These are phyloP conservation scores for Berberis vulgaris DNA, from an alignment of 164 flowering plant genomes.

Conservation along the genomic window DNA sequence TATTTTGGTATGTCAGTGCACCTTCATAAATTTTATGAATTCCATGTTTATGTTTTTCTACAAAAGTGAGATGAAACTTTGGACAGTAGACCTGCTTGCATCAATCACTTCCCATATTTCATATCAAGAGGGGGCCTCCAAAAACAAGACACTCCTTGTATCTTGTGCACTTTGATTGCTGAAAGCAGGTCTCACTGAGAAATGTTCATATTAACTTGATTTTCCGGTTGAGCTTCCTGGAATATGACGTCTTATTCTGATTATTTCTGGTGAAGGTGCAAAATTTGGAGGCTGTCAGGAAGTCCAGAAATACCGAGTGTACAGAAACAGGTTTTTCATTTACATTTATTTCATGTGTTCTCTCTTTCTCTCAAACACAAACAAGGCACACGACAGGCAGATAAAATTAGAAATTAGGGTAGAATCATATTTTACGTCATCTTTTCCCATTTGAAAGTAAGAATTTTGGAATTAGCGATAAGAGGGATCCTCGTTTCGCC, in stretches of 20 bases:
- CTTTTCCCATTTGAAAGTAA: too few species aligned
- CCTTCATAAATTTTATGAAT: background rate
- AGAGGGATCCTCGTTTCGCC: too few species aligned
- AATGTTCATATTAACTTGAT: background rate
- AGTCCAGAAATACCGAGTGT: conserved; percentile 63
- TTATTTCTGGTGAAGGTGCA: conserved; percentile 50
- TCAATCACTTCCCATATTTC: too few species aligned
- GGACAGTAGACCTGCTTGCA: too few species aligned
- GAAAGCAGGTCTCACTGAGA: background rate
- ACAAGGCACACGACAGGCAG: too few species aligned
- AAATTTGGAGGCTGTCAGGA: conserved; percentile 74
- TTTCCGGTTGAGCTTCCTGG: background rate
- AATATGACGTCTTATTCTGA: conserved; percentile 1
- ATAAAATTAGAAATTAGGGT: too few species aligned
- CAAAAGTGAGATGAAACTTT: too few species aligned
- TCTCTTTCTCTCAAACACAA: background rate
- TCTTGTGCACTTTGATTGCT: background rate
- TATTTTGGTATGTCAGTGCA: conserved; percentile 56
- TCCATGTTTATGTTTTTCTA: too few species aligned
- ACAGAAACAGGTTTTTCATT: conserved; percentile 50
- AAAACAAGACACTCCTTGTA: too few species aligned
- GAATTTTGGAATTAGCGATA: too few species aligned
- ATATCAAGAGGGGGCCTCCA: too few species aligned
- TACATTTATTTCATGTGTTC: background rate
- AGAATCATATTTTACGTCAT: too few species aligned